Evolutionary conservation across 371 early-diverging fungal species (phyloP).

Genomic region (Rhizomucor miehei): DNA sequence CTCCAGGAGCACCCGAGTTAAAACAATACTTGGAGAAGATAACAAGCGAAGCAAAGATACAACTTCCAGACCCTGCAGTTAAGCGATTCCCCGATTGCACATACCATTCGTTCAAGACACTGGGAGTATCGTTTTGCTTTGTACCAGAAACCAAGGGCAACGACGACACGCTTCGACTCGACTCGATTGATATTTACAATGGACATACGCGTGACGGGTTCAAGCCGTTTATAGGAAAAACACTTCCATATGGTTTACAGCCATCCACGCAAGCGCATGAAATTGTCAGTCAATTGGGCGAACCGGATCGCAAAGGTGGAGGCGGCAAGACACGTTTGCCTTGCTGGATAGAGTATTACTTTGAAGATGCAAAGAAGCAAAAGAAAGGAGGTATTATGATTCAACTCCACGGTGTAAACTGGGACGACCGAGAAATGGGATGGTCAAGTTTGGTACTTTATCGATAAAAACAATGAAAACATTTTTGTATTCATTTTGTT

Average conservation of each 20-base stretch:
- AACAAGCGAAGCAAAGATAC: background rate
- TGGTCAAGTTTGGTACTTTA: slow-evolving; percentile 25
- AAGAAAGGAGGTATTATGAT: slow-evolving; percentile 31
- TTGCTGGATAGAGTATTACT: slow-evolving; percentile 51
- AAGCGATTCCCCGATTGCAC: slow-evolving; percentile 27
- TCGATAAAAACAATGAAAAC: background rate
- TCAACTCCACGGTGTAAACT: slow-evolving; percentile 45
- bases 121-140: slow-evolving; percentile 45
- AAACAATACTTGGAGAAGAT: background rate
- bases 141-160: slow-evolving; percentile 2
- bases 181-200: slow-evolving; percentile 45
- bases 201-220: slow-evolving; percentile 41
- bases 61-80: slow-evolving; percentile 5
- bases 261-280: slow-evolving; percentile 35
- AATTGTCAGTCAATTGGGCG: slow-evolving; percentile 40
- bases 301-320: slow-evolving; percentile 49
- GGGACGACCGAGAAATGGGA: slow-evolving; percentile 53
- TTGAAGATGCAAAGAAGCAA: slow-evolving; percentile 16
- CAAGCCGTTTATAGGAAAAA: slow-evolving; percentile 15
- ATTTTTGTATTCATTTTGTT: too few relatives aligned
- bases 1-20: background rate
- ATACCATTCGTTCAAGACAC: slow-evolving; percentile 36
- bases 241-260: slow-evolving; percentile 19
- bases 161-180: slow-evolving; percentile 12
- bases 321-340: slow-evolving; percentile 40